These are phyloP conservation scores for Fusarium compactum DNA, from an alignment of 2,329 filamentous ascomycete genomes.

Conservation along the genomic window DNA sequence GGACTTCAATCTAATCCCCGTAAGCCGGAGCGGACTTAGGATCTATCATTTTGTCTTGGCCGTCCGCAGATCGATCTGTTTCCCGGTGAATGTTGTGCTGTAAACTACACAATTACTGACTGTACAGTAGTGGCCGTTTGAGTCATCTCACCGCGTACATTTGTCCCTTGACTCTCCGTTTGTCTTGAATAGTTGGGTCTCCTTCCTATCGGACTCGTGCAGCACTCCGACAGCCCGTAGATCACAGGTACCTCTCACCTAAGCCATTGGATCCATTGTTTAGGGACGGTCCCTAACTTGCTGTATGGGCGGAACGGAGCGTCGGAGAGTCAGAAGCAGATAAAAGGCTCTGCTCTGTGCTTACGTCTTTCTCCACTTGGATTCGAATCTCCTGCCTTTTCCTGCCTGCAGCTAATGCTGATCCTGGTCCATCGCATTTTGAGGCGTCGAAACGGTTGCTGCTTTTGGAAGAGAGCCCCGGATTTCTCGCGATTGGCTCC, in stretches of 20 bases:
- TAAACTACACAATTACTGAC: background rate
- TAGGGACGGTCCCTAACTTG: background rate
- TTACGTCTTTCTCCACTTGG: slow-evolving; percentile 22
- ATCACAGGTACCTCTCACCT: background rate
- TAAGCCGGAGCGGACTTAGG: background rate
- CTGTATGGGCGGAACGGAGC: background rate
- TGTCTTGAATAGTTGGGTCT: background rate
- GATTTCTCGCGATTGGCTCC: slow-evolving; percentile 16
- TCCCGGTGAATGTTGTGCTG: background rate
- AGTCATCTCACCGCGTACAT: slow-evolving; percentile 32
- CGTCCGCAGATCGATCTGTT: slow-evolving; percentile 3
- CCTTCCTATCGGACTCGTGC: slow-evolving; percentile 39
- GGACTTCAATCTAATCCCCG: slow-evolving; percentile 1
- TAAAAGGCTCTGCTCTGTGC: slow-evolving; percentile 3
- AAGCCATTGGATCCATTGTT: background rate
- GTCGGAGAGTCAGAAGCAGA: background rate
- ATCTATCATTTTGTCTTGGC: slow-evolving; percentile 3
- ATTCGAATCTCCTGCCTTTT: slow-evolving; percentile 17
- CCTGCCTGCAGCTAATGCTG: slow-evolving; percentile 10
- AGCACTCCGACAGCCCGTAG: slow-evolving; percentile 40
- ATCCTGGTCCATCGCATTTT: slow-evolving; percentile 20
- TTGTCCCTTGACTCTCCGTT: slow-evolving; percentile 19
- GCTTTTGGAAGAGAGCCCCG: slow-evolving; percentile 22
- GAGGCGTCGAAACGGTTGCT: slow-evolving; percentile 42
- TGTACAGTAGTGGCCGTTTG: slow-evolving; percentile 8